Evolutionary conservation across 495 filamentous ascomycete species (phyloP), one percentile per base, ranked within the genome.

Genomic region (Trichoderma orchidacearum): DNA sequence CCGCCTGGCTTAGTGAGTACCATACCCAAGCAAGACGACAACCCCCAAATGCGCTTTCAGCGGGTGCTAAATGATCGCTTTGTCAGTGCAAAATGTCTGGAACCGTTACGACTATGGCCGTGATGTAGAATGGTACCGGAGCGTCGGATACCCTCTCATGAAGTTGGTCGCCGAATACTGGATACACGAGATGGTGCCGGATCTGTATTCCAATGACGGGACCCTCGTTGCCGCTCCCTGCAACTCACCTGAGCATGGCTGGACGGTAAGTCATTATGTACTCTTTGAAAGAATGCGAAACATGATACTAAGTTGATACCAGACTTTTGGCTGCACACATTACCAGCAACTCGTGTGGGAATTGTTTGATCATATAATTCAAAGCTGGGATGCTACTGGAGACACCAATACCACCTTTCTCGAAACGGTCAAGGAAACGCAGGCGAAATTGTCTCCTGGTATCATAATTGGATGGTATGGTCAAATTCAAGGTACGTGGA

Each of bases 211-310:
- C 56, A 73, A 76, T 17, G 77, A 80, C 53, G 68, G 71, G 25
- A 75, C 70, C 9, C 64, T 77, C 12, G 76, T 79, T 12, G 74
- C 71, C 12, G 75, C 75, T 51, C 75, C 74, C 0, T 80, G 76
- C 60, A 76, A 76, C 53, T 72, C 68, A 6, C 77, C 77, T 6
- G 75, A 80, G 58, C 75, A 76, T 52, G 75, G 75, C 1, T 72
- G 73, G 1, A 75, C 72, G 51, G 41, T 48, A 48, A 13, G 41
- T n/a, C n/a, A 48, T 2, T 5, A 21, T 41, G 30, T 17, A 17
- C 6, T 17, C 36, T 5, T 21, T n/a, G 4, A 21, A 15, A 41
- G 13, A 6, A 3, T 18, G 7, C 21, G 36, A n/a, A n/a, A 2
- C 21, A 28, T 48, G 9, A 11, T 48, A 27, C 41, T 48, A 13